A percentile compares a stretch with the other conserved stretches of the same genome.
Conservation (phyloP, 1,284 basidiomycete species). For the Cutaneotrichosporon sp. region DNA sequence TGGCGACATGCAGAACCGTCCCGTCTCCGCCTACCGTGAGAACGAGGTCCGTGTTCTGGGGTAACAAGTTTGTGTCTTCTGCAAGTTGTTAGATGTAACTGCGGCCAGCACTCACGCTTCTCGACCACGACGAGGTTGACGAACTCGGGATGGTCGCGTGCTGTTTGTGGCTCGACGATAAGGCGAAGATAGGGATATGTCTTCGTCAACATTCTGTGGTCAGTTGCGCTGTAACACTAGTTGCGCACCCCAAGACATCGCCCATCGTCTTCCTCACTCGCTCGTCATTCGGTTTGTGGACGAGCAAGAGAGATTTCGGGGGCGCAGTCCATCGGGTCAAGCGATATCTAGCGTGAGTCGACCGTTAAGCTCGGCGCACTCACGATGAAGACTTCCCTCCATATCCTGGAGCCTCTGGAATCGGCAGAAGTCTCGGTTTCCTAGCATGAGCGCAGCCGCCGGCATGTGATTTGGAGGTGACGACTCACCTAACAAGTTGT, state of each 20-base stretch:
- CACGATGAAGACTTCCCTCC: neutral
- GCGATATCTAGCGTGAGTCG: conserved; percentile 21
- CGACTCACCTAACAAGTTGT: conserved; percentile 20
- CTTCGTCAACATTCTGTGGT: conserved; percentile 26
- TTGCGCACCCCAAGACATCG: conserved; percentile 44
- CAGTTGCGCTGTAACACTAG: conserved; percentile 36
- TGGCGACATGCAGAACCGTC: conserved; percentile 90
- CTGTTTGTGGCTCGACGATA: conserved; percentile 42
- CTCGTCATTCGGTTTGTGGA: conserved; percentile 52
- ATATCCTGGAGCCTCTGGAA: neutral
- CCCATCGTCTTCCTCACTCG: conserved; percentile 48
- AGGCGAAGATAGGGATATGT: conserved; percentile 31
- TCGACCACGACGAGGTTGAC: conserved; percentile 31
- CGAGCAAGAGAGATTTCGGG: conserved; percentile 49
- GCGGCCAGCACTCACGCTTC: conserved; percentile 13
- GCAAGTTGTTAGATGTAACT: neutral
- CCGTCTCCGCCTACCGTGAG: conserved; percentile 93
- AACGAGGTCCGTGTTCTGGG: conserved; percentile 63
- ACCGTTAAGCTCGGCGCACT: neutral
- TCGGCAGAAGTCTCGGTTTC: conserved; percentile 10
- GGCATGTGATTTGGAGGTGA: conserved; percentile 12
- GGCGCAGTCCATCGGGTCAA: conserved; percentile 32
- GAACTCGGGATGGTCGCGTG: conserved; percentile 32
- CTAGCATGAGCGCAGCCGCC: conserved; percentile 9
- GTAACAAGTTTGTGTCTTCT: conserved; percentile 26